These are phyloP conservation scores for Diaporthe velutina DNA, from an alignment of 2,329 filamentous ascomycete species.

Conservation along the genomic window DNA sequence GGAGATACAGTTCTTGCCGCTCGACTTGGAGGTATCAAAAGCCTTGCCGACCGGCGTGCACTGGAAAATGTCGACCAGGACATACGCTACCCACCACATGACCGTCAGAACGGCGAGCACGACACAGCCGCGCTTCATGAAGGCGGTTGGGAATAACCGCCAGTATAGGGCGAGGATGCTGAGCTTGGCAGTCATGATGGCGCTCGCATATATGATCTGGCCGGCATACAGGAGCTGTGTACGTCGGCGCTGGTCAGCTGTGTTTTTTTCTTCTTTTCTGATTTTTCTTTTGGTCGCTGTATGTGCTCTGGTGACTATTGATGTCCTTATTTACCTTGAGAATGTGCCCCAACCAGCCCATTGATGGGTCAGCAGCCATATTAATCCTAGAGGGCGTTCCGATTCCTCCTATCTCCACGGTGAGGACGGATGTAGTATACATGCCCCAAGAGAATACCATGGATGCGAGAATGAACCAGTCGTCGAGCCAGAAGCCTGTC, in stretches of 20 bases:
- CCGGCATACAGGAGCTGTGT: neutral
- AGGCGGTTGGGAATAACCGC: conserved; percentile 16
- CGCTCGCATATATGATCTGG: conserved; percentile 18
- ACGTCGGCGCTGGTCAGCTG: neutral
- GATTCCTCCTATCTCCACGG: neutral
- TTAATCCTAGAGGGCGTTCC: neutral
- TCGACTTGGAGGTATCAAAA: fast-evolving
- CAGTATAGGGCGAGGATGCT: conserved; percentile 29
- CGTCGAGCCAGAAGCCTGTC: conserved; percentile 9
- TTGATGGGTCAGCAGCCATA: neutral
- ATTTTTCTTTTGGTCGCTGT: too few species aligned
- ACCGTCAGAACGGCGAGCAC: conserved; percentile 1
- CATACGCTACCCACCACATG: neutral
- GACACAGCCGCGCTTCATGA: conserved; percentile 25
- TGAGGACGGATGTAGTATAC: neutral
- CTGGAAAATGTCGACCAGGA: conserved; percentile 15
- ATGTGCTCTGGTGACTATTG: neutral
- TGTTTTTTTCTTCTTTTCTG: fast-evolving
- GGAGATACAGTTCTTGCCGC: neutral
- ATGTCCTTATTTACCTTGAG: neutral
- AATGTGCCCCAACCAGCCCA: neutral
- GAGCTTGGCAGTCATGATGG: neutral
- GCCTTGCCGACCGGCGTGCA: conserved; percentile 15
- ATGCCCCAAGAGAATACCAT: neutral
- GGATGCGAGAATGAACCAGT: conserved; percentile 16